These are phyloP conservation scores for Corynascus novoguineensis DNA, from an alignment of 495 filamentous ascomycete genomes.

Conservation along the genomic window DNA sequence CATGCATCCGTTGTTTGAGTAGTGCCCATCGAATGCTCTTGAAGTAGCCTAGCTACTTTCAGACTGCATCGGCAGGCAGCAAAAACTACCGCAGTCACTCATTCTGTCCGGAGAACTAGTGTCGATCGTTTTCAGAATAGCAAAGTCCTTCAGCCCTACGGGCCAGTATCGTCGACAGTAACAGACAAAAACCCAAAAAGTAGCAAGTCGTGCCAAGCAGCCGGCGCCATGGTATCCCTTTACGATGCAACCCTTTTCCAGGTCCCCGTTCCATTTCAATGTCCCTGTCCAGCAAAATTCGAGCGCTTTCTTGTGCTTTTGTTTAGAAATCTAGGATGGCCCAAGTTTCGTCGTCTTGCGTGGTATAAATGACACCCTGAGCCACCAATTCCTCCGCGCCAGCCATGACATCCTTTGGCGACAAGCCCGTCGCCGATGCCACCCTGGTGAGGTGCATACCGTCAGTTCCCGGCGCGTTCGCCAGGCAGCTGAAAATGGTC, in stretches of 20 bases:
- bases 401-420: conserved; percentile 59
- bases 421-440: conserved; percentile 55
- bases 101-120: neutral
- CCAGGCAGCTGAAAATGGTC: conserved; percentile 63
- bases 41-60: neutral
- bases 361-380: conserved; percentile 77
- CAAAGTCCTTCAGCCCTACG: neutral
- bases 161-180: conserved; percentile 6
- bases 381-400: conserved; percentile 73
- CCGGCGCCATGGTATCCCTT: conserved; percentile 7
- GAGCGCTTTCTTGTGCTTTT: neutral
- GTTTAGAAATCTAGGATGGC: conserved; percentile 59
- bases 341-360: conserved; percentile 81
- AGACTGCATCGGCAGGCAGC: neutral
- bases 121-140: neutral
- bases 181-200: neutral
- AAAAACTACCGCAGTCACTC: neutral
- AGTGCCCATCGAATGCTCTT: neutral
- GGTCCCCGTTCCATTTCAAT: neutral
- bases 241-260: conserved; percentile 1
- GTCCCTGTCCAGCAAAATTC: neutral
- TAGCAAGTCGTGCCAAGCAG: neutral
- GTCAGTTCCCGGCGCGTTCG: conserved; percentile 58
- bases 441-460: conserved; percentile 76
- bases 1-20: conserved; percentile 2